Base-by-base conservation (phyloP, 305 asterid species). In the Fraxinus albicans region DNA sequence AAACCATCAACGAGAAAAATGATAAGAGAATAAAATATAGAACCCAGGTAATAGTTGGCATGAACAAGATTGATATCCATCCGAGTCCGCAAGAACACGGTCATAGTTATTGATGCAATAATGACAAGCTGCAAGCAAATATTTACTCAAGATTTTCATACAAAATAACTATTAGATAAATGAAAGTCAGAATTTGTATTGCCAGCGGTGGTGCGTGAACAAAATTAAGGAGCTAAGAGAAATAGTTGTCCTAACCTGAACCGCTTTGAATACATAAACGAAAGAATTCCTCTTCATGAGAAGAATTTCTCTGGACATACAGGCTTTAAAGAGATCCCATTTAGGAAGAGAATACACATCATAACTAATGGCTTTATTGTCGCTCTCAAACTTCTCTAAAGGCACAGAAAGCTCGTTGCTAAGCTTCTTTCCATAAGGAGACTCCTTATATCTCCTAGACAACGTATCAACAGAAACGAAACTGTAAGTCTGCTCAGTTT, bases 301-400 rank as follows among this genome's bases (percentile, higher is more conserved):
- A 89, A 95, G 96, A 77, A 85, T 85, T 82, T 95, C 98, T 80
- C 98, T 90, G 2, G 93, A 91, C 88, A 95, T 89, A 83, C 98
- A 95, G 33, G 98, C 88, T 77, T 79, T 87, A 50, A 95, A 90
- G 60, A 92, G 91, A 76, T 87, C 83, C 98, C 96, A 93, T 83
- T 88, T 93, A 19, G 97, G 87, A 82, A 89, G 90, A 74, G 97
- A 93, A 85, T 90, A 92, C 17, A 35, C 65, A 23, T 79, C 81
- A 78, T 90, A 90, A 74, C 84, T 84, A 50, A 93, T 85, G 35
- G 95, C 94, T 58, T 81, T 85, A 77, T 85, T 87, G 80, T 87
- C 87, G 85, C 89, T 81, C 77, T 84, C 80, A n/a, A 93, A 88
- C 86, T 89, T 90, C 42, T 83, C 92, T 47, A 88, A 86, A 40